These are phyloP conservation scores for Saccharomyces kudriavzevii DNA, from an alignment of 805 yeast species.

Conservation along the genomic window DNA sequence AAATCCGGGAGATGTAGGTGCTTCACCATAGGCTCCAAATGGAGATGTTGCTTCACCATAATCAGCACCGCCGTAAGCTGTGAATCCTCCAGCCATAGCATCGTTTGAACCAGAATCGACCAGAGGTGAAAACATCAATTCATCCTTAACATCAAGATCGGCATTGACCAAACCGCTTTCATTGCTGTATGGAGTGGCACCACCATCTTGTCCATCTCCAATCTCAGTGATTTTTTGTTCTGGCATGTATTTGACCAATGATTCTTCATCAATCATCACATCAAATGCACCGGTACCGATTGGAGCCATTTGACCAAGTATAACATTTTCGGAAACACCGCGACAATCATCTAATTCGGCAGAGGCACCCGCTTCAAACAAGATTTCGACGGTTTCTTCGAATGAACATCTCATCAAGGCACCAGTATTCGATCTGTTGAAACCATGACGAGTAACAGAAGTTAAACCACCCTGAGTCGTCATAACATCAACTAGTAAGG, in stretches of 20 bases:
- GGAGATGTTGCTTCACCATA: constrained; percentile 55
- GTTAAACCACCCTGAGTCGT: constrained; percentile 95
- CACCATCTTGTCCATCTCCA: constrained; percentile 55
- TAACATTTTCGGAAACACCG: constrained; percentile 96
- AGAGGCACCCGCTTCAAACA: constrained; percentile 95
- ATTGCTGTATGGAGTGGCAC: constrained; percentile 84
- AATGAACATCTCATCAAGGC: constrained; percentile 98
- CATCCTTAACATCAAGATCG: constrained; percentile 55
- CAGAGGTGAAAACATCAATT: constrained; percentile 86
- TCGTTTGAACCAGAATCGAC: constrained; percentile 77
- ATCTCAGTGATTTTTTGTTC: constrained; percentile 34
- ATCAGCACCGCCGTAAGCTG: constrained; percentile 77
- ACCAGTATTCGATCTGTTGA: constrained; percentile 96
- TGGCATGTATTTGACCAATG: constrained; percentile 51
- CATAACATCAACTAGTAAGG: constrained; percentile 95
- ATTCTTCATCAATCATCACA: constrained; percentile 85
- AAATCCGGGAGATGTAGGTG: constrained; percentile 56
- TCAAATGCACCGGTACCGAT: constrained; percentile 98
- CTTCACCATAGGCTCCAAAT: constrained; percentile 38
- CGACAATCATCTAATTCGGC: constrained; percentile 97
- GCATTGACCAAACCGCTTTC: constrained; percentile 54
- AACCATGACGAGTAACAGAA: constrained; percentile 99
- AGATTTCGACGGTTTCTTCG: constrained; percentile 97
- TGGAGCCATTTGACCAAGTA: constrained; percentile 97
- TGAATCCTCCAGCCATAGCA: constrained; percentile 71